Percentiles rank a stretch among this genome's conserved stretches.
phyloP scores from a whole-genome alignment of 768 basidiomycete genomes.

The Russula lepida region DNA sequence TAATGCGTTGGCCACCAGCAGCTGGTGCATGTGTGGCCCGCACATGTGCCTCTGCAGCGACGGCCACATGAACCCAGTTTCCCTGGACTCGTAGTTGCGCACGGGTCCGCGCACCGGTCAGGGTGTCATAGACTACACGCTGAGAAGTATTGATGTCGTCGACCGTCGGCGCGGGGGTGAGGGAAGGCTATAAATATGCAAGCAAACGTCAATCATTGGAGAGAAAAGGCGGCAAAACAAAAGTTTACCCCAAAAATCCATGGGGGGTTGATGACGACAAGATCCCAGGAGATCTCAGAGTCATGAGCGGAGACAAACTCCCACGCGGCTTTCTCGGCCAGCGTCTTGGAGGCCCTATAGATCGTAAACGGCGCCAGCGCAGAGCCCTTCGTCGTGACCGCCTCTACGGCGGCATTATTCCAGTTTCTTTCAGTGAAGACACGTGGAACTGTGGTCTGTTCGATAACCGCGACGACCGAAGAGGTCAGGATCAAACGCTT shows the following conservation, averaged over 20 bases:
- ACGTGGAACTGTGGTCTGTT: constrained; percentile 21
- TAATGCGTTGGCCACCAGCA: constrained; percentile 12
- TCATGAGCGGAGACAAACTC: constrained; percentile 39
- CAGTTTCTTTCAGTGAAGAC: constrained; percentile 31
- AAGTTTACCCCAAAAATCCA: constrained; percentile 21
- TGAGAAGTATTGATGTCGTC: constrained; percentile 14
- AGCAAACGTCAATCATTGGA: background rate
- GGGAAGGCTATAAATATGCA: constrained; percentile 24
- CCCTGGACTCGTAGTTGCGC: background rate
- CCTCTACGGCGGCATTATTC: constrained; percentile 43
- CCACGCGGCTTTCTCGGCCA: constrained; percentile 57
- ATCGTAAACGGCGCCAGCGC: constrained; percentile 34
- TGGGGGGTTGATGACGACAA: constrained; percentile 48
- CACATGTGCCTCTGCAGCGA: constrained; percentile 10
- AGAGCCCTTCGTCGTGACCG: constrained; percentile 41
- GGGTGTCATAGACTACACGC: constrained; percentile 5
- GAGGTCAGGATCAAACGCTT: constrained; percentile 59
- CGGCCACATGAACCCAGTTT: constrained; percentile 3
- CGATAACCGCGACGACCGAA: constrained; percentile 40
- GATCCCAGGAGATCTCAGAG: constrained; percentile 38
- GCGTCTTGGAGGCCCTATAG: constrained; percentile 50
- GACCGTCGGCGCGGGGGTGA: constrained; percentile 17
- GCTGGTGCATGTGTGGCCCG: background rate
- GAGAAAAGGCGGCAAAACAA: background rate
- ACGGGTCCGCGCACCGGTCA: background rate